Evolutionary conservation across 225 moss, liverwort and hornwort species (phyloP), one percentile per base, ranked within the genome.

Genomic region (Bryum argenteum): DNA sequence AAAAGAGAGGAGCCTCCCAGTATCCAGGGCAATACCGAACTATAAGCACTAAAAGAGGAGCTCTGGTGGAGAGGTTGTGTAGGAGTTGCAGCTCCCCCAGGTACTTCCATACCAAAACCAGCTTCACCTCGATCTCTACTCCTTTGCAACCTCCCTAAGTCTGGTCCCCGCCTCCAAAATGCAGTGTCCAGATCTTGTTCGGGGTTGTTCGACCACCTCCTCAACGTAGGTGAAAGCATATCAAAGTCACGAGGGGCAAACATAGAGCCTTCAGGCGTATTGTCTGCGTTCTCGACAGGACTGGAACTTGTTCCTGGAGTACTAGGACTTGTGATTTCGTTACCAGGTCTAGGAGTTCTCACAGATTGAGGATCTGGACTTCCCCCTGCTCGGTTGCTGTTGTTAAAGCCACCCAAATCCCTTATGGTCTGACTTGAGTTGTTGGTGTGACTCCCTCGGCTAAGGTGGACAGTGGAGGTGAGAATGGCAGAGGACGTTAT

Each of bases 401-500:
- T 79, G 61, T 57, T 65, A 63, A 68, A 50, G n/a, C 81, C 70
- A 66, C 22, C 74, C 74, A 77, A 63, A 65, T 71, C 85, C 78
- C 61, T 76, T 65, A 66, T 76, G 40, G 59, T 71, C 61, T 80
- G 80, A 54, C 61, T 71, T 22, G 70, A 51, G 28, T 65, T 70
- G 61, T 72, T 77, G 69, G 77, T 61, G 37, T 75, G 82, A 44
- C 61, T 82, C 42, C 70, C 53, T 47, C 81, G 77, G 33, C 86
- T 84, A 55, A 89, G 85, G 66, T 87, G 93, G 19, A 81, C 75
- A 13, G 84, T 66, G 57, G 84, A 81, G 6, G 81, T 81, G 43
- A 91, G 74, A 59, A 93, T 87, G 67, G 93, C 80, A 53, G 93
- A 93, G 24, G 88, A 88, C 18, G 87, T 83, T 55, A 93, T 79